These are phyloP conservation scores for Candida railenensis DNA, from an alignment of 805 yeast genomes.

Conservation along the genomic window DNA sequence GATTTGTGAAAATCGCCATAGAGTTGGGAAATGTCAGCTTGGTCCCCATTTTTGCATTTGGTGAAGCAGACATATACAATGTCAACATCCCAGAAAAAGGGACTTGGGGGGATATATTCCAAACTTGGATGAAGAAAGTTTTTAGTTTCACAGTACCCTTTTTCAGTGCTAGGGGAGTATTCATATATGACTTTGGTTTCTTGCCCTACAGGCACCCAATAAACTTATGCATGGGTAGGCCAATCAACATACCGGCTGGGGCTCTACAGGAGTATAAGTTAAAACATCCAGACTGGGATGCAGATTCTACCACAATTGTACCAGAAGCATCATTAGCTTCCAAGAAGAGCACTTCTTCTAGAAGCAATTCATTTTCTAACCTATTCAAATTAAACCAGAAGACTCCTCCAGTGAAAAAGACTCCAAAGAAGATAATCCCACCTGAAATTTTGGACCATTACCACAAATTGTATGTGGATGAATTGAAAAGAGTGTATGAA, in stretches of 20 bases:
- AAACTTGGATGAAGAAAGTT: constrained; percentile 65
- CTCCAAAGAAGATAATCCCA: constrained; percentile 29
- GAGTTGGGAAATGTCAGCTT: constrained; percentile 72
- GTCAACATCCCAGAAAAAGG: constrained; percentile 41
- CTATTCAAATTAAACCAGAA: constrained; percentile 21
- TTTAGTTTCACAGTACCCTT: constrained; percentile 88
- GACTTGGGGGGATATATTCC: constrained; percentile 53
- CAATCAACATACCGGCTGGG: constrained; percentile 55
- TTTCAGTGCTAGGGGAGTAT: constrained; percentile 88
- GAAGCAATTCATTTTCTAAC: constrained; percentile 23
- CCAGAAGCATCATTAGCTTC: background rate
- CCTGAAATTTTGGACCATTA: constrained; percentile 57
- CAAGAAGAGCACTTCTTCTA: background rate
- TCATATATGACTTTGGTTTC: constrained; percentile 89
- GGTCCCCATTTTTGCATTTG: constrained; percentile 90
- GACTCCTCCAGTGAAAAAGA: constrained; percentile 3
- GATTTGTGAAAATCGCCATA: constrained; percentile 85
- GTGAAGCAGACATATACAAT: constrained; percentile 68
- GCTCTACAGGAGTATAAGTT: constrained; percentile 29
- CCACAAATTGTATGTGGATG: constrained; percentile 68
- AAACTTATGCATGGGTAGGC: constrained; percentile 70
- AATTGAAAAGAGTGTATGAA: constrained; percentile 60
- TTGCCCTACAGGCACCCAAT: constrained; percentile 83
- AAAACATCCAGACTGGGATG: constrained; percentile 30
- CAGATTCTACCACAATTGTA: background rate